These are phyloP conservation scores for Sporormia fimetaria DNA, from an alignment of 495 filamentous ascomycete species.

Conservation along the genomic window DNA sequence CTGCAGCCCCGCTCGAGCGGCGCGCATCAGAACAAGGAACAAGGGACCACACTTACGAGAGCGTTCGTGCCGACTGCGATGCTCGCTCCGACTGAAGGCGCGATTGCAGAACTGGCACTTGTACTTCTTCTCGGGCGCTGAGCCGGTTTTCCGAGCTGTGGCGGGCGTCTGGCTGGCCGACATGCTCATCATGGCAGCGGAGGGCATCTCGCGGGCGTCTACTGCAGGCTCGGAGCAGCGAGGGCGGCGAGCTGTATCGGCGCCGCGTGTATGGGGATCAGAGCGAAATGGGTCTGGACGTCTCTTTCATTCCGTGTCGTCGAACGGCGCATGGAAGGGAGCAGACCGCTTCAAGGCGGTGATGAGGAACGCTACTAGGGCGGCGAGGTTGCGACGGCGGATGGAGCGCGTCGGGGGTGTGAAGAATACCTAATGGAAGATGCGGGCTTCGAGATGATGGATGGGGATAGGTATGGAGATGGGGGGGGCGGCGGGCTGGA, in stretches of 20 bases:
- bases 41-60: slow-evolving; percentile 71
- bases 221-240: slow-evolving; percentile 4
- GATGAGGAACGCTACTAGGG: slow-evolving; percentile 2
- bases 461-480: background rate
- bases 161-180: slow-evolving; percentile 26
- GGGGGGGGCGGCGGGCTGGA: background rate
- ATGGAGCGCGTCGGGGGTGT: too few relatives aligned
- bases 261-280: slow-evolving; percentile 23
- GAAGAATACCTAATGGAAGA: too few relatives aligned
- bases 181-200: slow-evolving; percentile 27
- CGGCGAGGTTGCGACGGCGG: slow-evolving; percentile 1
- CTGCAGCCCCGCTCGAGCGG: slow-evolving; percentile 3
- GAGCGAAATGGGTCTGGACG: too few relatives aligned
- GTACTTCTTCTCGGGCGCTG: slow-evolving; percentile 87
- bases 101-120: slow-evolving; percentile 98
- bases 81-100: slow-evolving; percentile 94
- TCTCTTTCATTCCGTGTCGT: slow-evolving; percentile 25
- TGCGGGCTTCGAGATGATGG: too few relatives aligned
- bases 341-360: slow-evolving; percentile 12
- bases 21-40: slow-evolving; percentile 3
- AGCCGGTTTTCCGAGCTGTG: slow-evolving; percentile 26
- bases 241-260: slow-evolving; percentile 14
- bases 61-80: slow-evolving; percentile 91
- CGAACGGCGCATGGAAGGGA: slow-evolving; percentile 10
- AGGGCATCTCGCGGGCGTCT: slow-evolving; percentile 14